A percentile compares a stretch with the other conserved stretches of the same genome.
These are phyloP conservation scores for Candida ovalis DNA, from an alignment of 805 yeast genomes.

Conservation along the genomic window DNA sequence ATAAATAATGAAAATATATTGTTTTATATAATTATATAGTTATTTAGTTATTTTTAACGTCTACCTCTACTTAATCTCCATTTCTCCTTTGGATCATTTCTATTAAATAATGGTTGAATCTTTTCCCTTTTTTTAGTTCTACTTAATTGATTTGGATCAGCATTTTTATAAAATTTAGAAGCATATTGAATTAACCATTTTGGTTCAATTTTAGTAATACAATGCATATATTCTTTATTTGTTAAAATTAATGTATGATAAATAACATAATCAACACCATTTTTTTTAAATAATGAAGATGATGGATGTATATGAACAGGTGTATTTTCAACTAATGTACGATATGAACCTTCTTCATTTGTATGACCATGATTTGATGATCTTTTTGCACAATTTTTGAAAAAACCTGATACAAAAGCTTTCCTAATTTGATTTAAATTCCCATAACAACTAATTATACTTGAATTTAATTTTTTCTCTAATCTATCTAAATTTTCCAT, in stretches of 20 bases:
- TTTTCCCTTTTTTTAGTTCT: constrained; percentile 55
- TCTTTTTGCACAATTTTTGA: constrained; percentile 62
- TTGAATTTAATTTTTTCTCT: constrained; percentile 19
- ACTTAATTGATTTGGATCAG: constrained; percentile 47
- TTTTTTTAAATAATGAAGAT: constrained; percentile 55
- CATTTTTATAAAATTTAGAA: constrained; percentile 67
- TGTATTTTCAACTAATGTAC: constrained; percentile 62
- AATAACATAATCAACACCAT: constrained; percentile 67
- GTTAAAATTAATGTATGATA: constrained; percentile 83
- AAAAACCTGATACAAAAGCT: constrained; percentile 64
- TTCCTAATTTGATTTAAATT: constrained; percentile 55
- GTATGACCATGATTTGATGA: constrained; percentile 38
- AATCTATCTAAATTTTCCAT: constrained; percentile 42
- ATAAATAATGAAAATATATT: neutral
- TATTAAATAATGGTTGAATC: constrained; percentile 69
- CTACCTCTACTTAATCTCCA: constrained; percentile 67
- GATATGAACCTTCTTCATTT: constrained; percentile 45
- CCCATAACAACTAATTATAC: constrained; percentile 44
- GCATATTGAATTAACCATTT: constrained; percentile 71
- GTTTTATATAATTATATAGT: neutral
- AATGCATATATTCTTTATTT: constrained; percentile 87
- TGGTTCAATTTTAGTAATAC: constrained; percentile 77
- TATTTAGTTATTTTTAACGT: constrained; percentile 11
- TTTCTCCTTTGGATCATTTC: constrained; percentile 55
- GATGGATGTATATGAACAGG: constrained; percentile 87